phyloP scores from a whole-genome alignment of 805 yeast genomes.

The Torulaspora franciscae region DNA sequence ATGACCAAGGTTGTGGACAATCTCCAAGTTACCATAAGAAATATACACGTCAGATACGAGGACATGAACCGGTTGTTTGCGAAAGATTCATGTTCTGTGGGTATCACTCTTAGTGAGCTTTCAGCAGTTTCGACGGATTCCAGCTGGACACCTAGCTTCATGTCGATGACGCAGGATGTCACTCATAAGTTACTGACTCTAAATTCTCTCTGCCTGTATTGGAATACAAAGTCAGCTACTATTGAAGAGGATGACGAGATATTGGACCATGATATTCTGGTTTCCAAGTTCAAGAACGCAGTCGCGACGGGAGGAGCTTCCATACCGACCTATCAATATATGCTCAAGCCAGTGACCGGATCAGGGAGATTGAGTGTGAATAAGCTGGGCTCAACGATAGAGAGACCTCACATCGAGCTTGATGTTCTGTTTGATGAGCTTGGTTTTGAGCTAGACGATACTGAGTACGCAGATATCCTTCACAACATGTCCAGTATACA shows the following conservation, averaged over 20 bases:
- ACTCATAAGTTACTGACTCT: conserved; percentile 76
- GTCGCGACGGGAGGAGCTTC: conserved; percentile 37
- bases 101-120: conserved; percentile 75
- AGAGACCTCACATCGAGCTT: conserved; percentile 63
- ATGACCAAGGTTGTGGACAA: conserved; percentile 90
- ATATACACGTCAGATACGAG: conserved; percentile 89
- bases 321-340: conserved; percentile 44
- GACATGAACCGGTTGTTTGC: conserved; percentile 67
- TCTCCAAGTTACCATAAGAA: conserved; percentile 82
- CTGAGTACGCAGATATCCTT: conserved; percentile 76
- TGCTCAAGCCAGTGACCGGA: conserved; percentile 86
- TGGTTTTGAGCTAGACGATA: conserved; percentile 77
- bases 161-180: conserved; percentile 58
- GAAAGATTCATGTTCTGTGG: conserved; percentile 72
- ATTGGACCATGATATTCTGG: conserved; percentile 12
- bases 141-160: conserved; percentile 79
- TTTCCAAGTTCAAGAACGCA: conserved; percentile 45
- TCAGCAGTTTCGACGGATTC: conserved; percentile 89
- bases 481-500: conserved; percentile 79
- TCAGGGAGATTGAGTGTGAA: conserved; percentile 75
- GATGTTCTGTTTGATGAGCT: conserved; percentile 83
- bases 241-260: conserved; percentile 49
- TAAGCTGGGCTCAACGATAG: conserved; percentile 68
- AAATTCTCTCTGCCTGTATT: conserved; percentile 70
- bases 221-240: conserved; percentile 65